Evolutionary conservation across 192 early-diverging fungal species (phyloP).

Genomic region (Bifiguratus adelaidae): DNA sequence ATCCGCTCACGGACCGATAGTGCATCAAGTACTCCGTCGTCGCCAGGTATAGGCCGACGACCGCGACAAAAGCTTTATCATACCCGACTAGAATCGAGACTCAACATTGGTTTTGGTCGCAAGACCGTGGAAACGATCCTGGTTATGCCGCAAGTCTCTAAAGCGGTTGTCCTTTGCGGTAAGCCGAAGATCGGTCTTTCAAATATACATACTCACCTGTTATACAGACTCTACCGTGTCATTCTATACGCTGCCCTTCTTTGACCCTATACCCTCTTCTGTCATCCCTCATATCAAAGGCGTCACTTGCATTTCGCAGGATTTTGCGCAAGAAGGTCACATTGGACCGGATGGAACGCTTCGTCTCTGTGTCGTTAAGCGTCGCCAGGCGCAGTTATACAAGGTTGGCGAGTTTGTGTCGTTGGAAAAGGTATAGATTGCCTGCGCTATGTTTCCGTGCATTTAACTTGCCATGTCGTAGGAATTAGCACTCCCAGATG

Average conservation of each 20-base stretch:
- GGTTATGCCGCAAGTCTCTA: slow-evolving; percentile 47
- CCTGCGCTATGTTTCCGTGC: not conserved
- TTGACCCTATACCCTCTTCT: slow-evolving; percentile 25
- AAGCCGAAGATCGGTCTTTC: slow-evolving; percentile 1
- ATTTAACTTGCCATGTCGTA: slow-evolving; percentile 9
- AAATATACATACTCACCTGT: not conserved
- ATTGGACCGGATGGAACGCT: slow-evolving; percentile 36
- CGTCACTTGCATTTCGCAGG: slow-evolving; percentile 46
- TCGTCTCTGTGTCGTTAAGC: slow-evolving; percentile 35
- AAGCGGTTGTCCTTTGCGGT: slow-evolving; percentile 61
- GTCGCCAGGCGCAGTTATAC: slow-evolving; percentile 31
- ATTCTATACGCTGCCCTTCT: slow-evolving; percentile 48
- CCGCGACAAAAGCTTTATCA: too few relatives aligned
- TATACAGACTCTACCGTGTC: slow-evolving; percentile 49
- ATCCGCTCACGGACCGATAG: too few relatives aligned
- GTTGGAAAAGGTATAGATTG: slow-evolving; percentile 25
- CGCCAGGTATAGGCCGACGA: too few relatives aligned
- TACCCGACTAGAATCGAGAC: slow-evolving; percentile 27
- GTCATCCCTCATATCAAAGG: slow-evolving; percentile 36
- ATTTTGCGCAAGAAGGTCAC: slow-evolving; percentile 28
- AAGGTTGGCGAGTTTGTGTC: slow-evolving; percentile 23
- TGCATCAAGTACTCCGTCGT: too few relatives aligned
- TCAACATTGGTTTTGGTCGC: slow-evolving; percentile 39
- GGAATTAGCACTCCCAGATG: slow-evolving; percentile 56
- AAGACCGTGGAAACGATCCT: slow-evolving; percentile 52